Conservation (phyloP, 2,329 filamentous ascomycete genomes). For the Beauveria scarabaeidicola region DNA sequence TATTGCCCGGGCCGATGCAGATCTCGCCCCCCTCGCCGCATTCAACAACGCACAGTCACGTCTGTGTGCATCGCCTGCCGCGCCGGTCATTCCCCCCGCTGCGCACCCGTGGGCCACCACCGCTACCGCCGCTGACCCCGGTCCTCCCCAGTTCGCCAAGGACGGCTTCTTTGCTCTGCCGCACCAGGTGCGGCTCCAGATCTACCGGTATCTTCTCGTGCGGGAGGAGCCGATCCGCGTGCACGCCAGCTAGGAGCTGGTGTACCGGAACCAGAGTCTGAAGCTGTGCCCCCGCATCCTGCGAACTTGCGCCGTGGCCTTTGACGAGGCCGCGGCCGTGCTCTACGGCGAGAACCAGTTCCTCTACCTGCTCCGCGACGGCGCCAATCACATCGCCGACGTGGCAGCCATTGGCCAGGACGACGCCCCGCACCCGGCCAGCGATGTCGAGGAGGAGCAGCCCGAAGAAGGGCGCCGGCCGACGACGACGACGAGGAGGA, state of each 20-base stretch:
- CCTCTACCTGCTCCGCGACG: conserved; percentile 36
- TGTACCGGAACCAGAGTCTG: conserved; percentile 20
- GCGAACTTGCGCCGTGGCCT: conserved; percentile 20
- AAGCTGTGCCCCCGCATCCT: conserved; percentile 30
- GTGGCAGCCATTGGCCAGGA: conserved; percentile 13
- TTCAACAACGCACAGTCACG: neutral
- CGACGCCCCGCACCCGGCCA: conserved; percentile 14
- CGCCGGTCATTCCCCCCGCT: neutral
- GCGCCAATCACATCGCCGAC: conserved; percentile 13
- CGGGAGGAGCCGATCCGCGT: conserved; percentile 24
- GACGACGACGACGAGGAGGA: neutral
- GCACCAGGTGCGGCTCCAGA: conserved; percentile 21
- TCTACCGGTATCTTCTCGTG: conserved; percentile 26
- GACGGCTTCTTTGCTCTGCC: conserved; percentile 17
- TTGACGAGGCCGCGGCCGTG: conserved; percentile 29
- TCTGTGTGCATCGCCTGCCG: neutral
- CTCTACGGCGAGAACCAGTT: conserved; percentile 43
- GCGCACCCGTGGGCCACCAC: too few relatives aligned
- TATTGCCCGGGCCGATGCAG: neutral
- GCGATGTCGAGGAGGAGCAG: conserved; percentile 13
- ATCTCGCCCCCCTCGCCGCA: neutral
- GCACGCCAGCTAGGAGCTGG: conserved; percentile 24
- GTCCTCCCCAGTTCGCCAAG: neutral
- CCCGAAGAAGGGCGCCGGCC: neutral
- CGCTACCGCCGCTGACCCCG: neutral